Evolutionary conservation across 106 monocot genomes (phyloP).

Genomic region (Apostasia ramifera): DNA sequence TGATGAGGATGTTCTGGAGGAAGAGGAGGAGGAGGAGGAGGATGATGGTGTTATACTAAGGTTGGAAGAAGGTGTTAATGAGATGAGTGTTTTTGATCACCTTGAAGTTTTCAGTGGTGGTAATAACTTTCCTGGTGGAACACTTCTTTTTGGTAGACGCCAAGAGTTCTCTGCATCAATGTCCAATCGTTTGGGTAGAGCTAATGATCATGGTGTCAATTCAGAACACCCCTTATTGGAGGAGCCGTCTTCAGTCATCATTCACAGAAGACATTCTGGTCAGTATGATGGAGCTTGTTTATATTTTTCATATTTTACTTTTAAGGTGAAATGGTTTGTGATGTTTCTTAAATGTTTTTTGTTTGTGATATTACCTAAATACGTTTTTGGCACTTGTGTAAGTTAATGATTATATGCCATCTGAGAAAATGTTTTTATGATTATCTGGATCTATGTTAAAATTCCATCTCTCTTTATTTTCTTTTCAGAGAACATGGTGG

Average conservation of each 20-base stretch:
- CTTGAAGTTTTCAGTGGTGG: constrained; percentile 81
- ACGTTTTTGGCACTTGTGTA: too few species aligned
- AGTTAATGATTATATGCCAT: too few species aligned
- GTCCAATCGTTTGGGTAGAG: constrained; percentile 77
- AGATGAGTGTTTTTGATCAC: constrained; percentile 94
- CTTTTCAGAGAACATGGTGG: constrained; percentile 62
- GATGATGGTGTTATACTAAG: constrained; percentile 84
- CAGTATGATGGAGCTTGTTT: not conserved
- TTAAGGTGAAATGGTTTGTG: not conserved
- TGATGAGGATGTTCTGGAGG: constrained; percentile 85
- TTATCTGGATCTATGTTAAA: too few species aligned
- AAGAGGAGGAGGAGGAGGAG: constrained; percentile 91
- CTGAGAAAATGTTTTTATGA: too few species aligned
- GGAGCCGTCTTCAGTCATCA: constrained; percentile 64
- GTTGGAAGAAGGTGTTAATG: constrained; percentile 90
- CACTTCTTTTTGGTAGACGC: constrained; percentile 84
- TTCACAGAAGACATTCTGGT: constrained; percentile 75
- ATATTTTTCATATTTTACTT: not conserved
- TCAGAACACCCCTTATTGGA: constrained; percentile 78
- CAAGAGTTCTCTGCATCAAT: constrained; percentile 76
- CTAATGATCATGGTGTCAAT: constrained; percentile 51
- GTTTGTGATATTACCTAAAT: too few species aligned
- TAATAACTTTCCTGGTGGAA: constrained; percentile 60
- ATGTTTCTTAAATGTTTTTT: too few species aligned
- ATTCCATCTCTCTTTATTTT: not conserved